phyloP scores from a whole-genome alignment of 257 asterid genomes.

The Echium plantagineum region DNA sequence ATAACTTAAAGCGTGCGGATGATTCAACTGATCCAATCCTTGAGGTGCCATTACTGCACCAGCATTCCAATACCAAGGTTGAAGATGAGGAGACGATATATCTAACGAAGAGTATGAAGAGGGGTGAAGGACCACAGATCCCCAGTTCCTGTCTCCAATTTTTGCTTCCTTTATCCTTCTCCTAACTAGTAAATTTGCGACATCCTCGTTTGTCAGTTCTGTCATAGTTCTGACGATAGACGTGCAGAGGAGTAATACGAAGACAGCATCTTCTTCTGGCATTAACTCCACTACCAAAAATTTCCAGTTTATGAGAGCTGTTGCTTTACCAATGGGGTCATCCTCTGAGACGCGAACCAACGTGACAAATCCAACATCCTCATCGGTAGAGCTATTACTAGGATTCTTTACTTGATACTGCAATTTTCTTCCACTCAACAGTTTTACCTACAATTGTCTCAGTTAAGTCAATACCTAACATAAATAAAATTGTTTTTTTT shows the following conservation, averaged over 20 bases:
- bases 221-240: conserved; percentile 52
- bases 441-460: conserved; percentile 30
- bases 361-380: conserved; percentile 57
- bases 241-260: conserved; percentile 56
- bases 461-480: neutral
- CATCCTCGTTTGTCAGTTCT: conserved; percentile 50
- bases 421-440: conserved; percentile 66
- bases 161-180: conserved; percentile 59
- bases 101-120: conserved; percentile 22
- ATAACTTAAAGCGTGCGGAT: conserved; percentile 23
- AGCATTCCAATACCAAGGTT: conserved; percentile 83
- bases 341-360: conserved; percentile 59
- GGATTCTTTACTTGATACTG: conserved; percentile 44
- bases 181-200: conserved; percentile 53
- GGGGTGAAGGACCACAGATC: conserved; percentile 64
- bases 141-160: conserved; percentile 78
- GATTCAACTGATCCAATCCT: conserved; percentile 24
- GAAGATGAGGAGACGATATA: conserved; percentile 32
- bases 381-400: conserved; percentile 10
- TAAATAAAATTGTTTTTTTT: neutral
- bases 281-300: conserved; percentile 40
- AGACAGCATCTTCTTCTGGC: conserved; percentile 82
- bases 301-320: conserved; percentile 88
- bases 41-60: conserved; percentile 36
- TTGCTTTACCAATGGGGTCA: conserved; percentile 62